Conservation (phyloP, 2,329 filamentous ascomycete species). For the Epichloe hybrida region DNA sequence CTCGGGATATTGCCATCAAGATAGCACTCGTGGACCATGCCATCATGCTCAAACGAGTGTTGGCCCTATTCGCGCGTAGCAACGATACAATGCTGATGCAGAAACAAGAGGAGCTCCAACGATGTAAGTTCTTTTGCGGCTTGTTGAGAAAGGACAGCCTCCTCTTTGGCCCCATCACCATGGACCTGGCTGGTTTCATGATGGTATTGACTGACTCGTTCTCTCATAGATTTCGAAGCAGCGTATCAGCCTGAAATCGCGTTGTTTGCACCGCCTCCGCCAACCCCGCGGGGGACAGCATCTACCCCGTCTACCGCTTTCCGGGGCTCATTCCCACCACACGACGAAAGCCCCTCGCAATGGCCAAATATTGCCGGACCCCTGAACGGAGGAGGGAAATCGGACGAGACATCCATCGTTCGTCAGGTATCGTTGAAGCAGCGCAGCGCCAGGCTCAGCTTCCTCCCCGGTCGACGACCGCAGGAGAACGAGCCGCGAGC, state of each 20-base stretch:
- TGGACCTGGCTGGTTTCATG: background rate
- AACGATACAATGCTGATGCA: constrained; percentile 43
- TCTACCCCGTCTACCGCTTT: constrained; percentile 30
- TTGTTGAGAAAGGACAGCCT: too few relatives aligned
- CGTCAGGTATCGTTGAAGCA: constrained; percentile 38
- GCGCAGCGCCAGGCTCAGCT: constrained; percentile 41
- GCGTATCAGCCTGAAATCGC: constrained; percentile 54
- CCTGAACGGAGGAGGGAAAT: constrained; percentile 21
- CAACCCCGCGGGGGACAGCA: constrained; percentile 23
- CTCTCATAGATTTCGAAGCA: constrained; percentile 40
- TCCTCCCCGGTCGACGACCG: constrained; percentile 37
- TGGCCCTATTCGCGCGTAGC: constrained; percentile 54
- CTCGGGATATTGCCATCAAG: constrained; percentile 65
- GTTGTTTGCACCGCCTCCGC: constrained; percentile 41
- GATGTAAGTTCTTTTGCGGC: constrained; percentile 37
- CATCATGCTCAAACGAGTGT: constrained; percentile 70
- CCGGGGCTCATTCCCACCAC: constrained; percentile 31
- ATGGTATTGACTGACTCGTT: background rate
- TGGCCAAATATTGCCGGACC: constrained; percentile 19
- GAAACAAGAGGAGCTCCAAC: constrained; percentile 45
- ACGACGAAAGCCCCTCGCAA: constrained; percentile 20
- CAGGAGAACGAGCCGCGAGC: constrained; percentile 23
- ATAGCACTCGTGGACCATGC: constrained; percentile 83
- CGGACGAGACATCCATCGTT: constrained; percentile 37
- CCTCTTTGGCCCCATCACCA: too few relatives aligned